Evolutionary conservation across 2,329 filamentous ascomycete species (phyloP), one percentile per base, ranked within the genome.

Genomic region (Pseudogymnoascus sp.): DNA sequence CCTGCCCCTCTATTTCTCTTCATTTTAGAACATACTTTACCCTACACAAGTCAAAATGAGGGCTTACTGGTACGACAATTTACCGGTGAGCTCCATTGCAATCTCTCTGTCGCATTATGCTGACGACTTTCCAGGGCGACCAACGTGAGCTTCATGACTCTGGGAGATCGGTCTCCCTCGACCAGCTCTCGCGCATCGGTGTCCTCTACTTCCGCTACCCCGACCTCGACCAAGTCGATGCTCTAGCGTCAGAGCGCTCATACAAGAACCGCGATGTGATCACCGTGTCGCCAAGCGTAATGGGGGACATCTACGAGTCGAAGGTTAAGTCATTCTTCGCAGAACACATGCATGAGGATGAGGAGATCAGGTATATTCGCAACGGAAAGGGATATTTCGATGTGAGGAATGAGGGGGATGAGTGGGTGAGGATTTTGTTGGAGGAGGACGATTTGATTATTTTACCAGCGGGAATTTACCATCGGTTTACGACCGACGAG

Each of bases 191-290:
- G 68, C 81, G 83, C 63, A 81, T 98, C n/a, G 93, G 93, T 65
- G 92, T 99, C 39, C 77, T 91, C 51, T 95, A 96, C 81, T 86
- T 85, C 75, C 81, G 83, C 73, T 85, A 90, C 70, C 79, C 86
- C 11, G 78, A 85, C 36, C 74, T 93, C 60, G 77, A 81, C 31
- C 81, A 81, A 25, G 92, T 98, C 41, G 83, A 98, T 75, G 75
- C 79, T 48, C 84, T 99, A 48, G 93, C 95, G 2, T 70, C 77
- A 3, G 80, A 89, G 69, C 89, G 93, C 66, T 83, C 85, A 71
- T 98, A 99, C 83, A 93, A 90, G 80, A 97, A 98, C 81, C 90
- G 93, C 64, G 95, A 99, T 79, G 88, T 96, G 78, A 90, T 98
- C 75, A 90, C 85, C 66, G 90, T 99, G 21, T 96, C 91, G 6